Percentiles rank a stretch among this genome's conserved stretches.
Conservation (phyloP, 2,329 filamentous ascomycete species). For the Colletotrichum aenigma region DNA sequence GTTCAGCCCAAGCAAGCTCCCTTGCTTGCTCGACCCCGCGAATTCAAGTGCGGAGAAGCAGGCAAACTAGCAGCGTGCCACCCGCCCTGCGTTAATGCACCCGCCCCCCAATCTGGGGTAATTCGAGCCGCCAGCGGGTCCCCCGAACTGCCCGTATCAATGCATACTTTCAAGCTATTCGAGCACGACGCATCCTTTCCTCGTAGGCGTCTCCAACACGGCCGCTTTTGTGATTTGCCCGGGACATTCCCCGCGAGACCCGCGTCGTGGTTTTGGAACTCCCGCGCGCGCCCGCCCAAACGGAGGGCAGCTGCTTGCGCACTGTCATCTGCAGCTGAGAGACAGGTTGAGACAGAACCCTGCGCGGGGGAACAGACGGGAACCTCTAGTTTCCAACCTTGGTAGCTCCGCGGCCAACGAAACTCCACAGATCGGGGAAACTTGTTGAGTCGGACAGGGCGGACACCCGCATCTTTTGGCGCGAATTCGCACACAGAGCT, state of each 20-base stretch:
- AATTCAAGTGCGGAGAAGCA: constrained; percentile 7
- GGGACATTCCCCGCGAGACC: neutral
- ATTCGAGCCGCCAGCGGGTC: constrained; percentile 17
- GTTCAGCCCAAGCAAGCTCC: neutral
- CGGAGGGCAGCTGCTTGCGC: neutral
- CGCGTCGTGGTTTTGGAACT: neutral
- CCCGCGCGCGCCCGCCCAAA: neutral
- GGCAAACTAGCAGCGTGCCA: neutral
- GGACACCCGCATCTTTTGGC: neutral
- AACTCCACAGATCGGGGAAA: neutral
- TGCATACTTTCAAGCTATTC: neutral
- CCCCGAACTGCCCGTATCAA: neutral
- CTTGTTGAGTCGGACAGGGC: constrained; percentile 2
- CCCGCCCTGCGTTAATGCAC: neutral
- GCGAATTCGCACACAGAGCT: neutral
- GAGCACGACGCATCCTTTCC: neutral
- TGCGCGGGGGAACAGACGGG: neutral
- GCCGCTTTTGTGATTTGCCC: constrained; percentile 7
- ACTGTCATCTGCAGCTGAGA: neutral
- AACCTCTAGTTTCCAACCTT: neutral
- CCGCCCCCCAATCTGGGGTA: constrained; percentile 1
- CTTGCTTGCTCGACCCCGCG: neutral
- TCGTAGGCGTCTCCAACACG: neutral
- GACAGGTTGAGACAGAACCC: neutral
- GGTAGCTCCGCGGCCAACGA: neutral